These are phyloP conservation scores for Chalciporus sphaerocephalus DNA, from an alignment of 768 basidiomycete species.

Conservation along the genomic window DNA sequence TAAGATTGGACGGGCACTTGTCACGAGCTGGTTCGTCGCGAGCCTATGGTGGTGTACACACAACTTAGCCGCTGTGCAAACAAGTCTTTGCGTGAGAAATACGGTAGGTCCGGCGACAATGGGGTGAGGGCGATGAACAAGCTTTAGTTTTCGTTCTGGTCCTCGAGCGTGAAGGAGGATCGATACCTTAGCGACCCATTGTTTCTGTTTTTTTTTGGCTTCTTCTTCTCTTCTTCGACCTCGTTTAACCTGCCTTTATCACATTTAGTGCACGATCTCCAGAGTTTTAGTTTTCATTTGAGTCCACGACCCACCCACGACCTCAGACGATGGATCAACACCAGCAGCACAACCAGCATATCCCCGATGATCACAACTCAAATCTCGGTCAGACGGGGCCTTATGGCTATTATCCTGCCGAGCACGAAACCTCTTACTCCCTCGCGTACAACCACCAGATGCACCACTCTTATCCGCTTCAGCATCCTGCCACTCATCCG, in stretches of 20 bases:
- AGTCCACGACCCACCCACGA: conserved; percentile 34
- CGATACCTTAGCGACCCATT: conserved; percentile 21
- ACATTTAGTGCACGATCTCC: conserved; percentile 34
- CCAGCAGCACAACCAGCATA: conserved; percentile 40
- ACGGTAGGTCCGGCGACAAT: conserved; percentile 8
- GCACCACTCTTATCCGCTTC: conserved; percentile 52
- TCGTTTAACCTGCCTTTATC: conserved; percentile 31
- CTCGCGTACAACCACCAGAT: conserved; percentile 49
- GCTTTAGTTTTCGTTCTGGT: conserved; percentile 22
- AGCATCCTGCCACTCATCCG: conserved; percentile 57
- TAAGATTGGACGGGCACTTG: too few species aligned
- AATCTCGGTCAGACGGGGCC: conserved; percentile 37
- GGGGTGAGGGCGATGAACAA: neutral
- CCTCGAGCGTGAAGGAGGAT: conserved; percentile 29
- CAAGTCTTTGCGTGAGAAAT: conserved; percentile 20
- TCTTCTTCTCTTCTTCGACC: conserved; percentile 35
- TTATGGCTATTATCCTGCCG: conserved; percentile 51
- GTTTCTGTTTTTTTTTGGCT: conserved; percentile 30
- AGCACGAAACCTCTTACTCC: conserved; percentile 53
- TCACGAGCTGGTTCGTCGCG: neutral
- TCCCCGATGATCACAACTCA: conserved; percentile 46
- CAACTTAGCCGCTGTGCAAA: conserved; percentile 6
- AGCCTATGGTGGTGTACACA: conserved; percentile 4
- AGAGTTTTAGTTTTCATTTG: conserved; percentile 33
- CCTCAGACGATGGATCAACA: conserved; percentile 43